Evolutionary conservation across 1,139 yeast species (phyloP).

Genomic region (Pichia sp.): DNA sequence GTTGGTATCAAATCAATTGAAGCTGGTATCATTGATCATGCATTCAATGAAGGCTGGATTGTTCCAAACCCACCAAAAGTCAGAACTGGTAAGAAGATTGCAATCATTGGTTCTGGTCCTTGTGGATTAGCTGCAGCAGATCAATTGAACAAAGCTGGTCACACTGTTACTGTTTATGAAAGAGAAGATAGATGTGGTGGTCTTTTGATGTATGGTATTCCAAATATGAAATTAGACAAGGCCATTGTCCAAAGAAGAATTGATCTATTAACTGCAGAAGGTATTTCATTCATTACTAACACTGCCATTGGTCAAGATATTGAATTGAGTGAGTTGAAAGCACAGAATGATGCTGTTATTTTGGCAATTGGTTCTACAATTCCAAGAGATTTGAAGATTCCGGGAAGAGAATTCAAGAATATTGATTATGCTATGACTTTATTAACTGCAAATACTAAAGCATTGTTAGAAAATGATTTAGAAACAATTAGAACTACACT

Average conservation of each 20-base stretch:
- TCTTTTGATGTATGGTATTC: slow-evolving; percentile 96
- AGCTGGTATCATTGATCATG: slow-evolving; percentile 93
- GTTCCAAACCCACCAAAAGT: slow-evolving; percentile 68
- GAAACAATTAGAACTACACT: slow-evolving; percentile 67
- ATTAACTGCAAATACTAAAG: slow-evolving; percentile 82
- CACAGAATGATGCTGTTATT: slow-evolving; percentile 70
- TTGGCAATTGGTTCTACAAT: slow-evolving; percentile 95
- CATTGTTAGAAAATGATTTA: slow-evolving; percentile 73
- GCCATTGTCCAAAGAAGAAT: slow-evolving; percentile 87
- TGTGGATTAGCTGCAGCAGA: slow-evolving; percentile 96
- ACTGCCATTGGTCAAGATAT: slow-evolving; percentile 81
- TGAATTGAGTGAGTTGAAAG: slow-evolving; percentile 60
- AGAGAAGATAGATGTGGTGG: slow-evolving; percentile 97
- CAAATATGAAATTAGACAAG: slow-evolving; percentile 97
- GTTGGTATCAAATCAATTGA: slow-evolving; percentile 96
- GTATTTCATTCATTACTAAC: slow-evolving; percentile 68
- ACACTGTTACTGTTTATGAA: slow-evolving; percentile 82
- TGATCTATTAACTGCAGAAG: slow-evolving; percentile 85
- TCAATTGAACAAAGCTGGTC: slow-evolving; percentile 95
- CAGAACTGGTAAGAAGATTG: slow-evolving; percentile 82
- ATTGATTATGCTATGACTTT: slow-evolving; percentile 94
- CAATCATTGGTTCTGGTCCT: slow-evolving; percentile 94
- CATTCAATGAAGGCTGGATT: slow-evolving; percentile 96
- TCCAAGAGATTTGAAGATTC: slow-evolving; percentile 89
- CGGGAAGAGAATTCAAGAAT: slow-evolving; percentile 86